Evolutionary conservation across 176 grass and related monocot species (phyloP).

Genomic region (Phoenix dactylifera): DNA sequence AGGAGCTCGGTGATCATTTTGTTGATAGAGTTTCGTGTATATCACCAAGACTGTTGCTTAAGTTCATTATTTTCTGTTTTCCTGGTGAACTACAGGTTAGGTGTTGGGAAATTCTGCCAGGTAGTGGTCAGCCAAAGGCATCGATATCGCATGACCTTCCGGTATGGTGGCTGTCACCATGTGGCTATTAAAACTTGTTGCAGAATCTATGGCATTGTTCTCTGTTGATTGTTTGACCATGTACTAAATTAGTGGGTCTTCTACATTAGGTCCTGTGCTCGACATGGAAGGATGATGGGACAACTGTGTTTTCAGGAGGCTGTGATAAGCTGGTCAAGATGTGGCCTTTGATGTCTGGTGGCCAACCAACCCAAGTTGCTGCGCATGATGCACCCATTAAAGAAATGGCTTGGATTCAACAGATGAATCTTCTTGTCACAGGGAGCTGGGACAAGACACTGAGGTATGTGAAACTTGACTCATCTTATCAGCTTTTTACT

Average conservation of each 20-base stretch:
- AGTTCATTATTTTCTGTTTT: no score
- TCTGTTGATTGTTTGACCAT: constrained; percentile 1
- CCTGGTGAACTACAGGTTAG: constrained; percentile 40
- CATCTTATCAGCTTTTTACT: background rate
- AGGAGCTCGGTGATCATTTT: no score
- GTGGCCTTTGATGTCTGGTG: constrained; percentile 84
- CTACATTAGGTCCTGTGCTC: constrained; percentile 71
- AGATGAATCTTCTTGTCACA: constrained; percentile 92
- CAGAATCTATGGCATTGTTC: no score
- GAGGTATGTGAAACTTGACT: constrained; percentile 24
- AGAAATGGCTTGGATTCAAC: constrained; percentile 73
- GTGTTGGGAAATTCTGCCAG: constrained; percentile 85
- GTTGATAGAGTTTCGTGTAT: no score
- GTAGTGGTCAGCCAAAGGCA: constrained; percentile 75
- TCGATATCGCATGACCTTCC: constrained; percentile 91
- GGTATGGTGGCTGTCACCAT: constrained; percentile 19
- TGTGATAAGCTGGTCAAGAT: constrained; percentile 93
- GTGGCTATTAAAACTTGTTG: no score
- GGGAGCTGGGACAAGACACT: constrained; percentile 95
- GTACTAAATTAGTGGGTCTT: constrained; percentile 18
- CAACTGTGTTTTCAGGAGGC: constrained; percentile 77
- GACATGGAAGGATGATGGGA: constrained; percentile 93
- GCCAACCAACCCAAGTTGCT: constrained; percentile 64
- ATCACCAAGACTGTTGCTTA: no score
- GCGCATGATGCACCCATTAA: constrained; percentile 87